Evolutionary conservation across 1,284 basidiomycete genomes (phyloP).

Genomic region (Phylloporus sp.): DNA sequence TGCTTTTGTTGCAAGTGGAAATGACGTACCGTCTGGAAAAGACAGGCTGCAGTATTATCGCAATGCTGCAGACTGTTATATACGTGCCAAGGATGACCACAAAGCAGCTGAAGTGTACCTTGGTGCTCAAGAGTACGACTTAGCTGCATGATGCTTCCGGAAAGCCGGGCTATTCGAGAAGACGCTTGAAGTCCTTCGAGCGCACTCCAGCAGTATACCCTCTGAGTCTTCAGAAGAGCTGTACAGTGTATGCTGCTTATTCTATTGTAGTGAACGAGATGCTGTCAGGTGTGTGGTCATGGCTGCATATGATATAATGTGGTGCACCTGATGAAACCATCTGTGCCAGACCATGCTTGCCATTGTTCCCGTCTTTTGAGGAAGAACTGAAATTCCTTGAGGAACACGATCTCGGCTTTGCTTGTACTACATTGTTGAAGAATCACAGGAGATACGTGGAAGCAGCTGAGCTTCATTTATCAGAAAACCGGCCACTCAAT

Average conservation of each 20-base stretch:
- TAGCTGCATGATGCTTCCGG: slow-evolving; percentile 51
- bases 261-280: slow-evolving; percentile 48
- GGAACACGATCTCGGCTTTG: slow-evolving; percentile 56
- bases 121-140: slow-evolving; percentile 47
- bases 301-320: background rate
- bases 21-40: slow-evolving; percentile 28
- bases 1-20: slow-evolving; percentile 51
- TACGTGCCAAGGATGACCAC: slow-evolving; percentile 43
- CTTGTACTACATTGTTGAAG: slow-evolving; percentile 53
- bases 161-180: slow-evolving; percentile 56
- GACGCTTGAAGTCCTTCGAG: slow-evolving; percentile 51
- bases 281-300: slow-evolving; percentile 32
- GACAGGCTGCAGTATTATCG: slow-evolving; percentile 47
- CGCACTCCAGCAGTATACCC: slow-evolving; percentile 39
- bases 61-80: slow-evolving; percentile 58
- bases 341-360: slow-evolving; percentile 47
- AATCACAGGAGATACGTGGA: slow-evolving; percentile 48
- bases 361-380: slow-evolving; percentile 54
- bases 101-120: slow-evolving; percentile 53
- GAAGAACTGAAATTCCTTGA: slow-evolving; percentile 63
- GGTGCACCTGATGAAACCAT: background rate
- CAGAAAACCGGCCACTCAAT: slow-evolving; percentile 51
- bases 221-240: slow-evolving; percentile 45
- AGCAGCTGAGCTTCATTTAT: slow-evolving; percentile 59
- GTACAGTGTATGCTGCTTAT: slow-evolving; percentile 52